Base-by-base conservation (phyloP, 169 alveolate genomes). In the Plasmodium fragile region DNA sequence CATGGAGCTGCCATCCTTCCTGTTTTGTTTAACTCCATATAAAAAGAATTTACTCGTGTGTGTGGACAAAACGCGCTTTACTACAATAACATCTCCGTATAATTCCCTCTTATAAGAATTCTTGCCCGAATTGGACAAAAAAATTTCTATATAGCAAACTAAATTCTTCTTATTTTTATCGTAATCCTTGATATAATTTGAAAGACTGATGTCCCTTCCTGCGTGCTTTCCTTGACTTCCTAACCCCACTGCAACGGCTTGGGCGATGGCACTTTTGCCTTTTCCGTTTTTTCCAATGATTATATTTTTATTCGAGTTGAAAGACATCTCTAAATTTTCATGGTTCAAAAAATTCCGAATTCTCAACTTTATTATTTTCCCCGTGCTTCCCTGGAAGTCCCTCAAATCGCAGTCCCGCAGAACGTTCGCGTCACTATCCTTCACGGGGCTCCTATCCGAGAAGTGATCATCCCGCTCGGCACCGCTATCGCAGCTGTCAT, bases 221-320 rank as follows among this genome's bases (percentile, higher is more conserved):
- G 95, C 97, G 22, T 96, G 82, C 22, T 95, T 95, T 1, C 97
- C 97, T 53, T 93, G 93, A 4, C 96, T 96, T 5, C 97, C 97
- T 83, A 96, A 95, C 18, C 95, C 96, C 18, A 96, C 96, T 25
- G 97, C 97, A 87, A 96, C 85, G 16, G 96, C 97, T 59, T 96
- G 97, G 1, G 96, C 97, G 13, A 96, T 96, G 3, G 97, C 97
- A 81, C 97, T 96, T 92, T 96, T 96, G 0, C 97, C 97, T 85
- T 92, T 96, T n/a, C 97, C 97, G 82, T 96, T 96, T 92, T 93
- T 90, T 7, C 97, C 97, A 30, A 96, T 95, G 13, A 96, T 96
- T 92, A 96, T 82, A 92, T 96, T 96, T 43, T 95, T 92, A 78
- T 93, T 34, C 32, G 96, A 95, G 69, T 95, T 95, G 80, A 96